These are phyloP conservation scores for Lasiodiplodia gonubiensis DNA, from an alignment of 2,329 filamentous ascomycete species.

Conservation along the genomic window DNA sequence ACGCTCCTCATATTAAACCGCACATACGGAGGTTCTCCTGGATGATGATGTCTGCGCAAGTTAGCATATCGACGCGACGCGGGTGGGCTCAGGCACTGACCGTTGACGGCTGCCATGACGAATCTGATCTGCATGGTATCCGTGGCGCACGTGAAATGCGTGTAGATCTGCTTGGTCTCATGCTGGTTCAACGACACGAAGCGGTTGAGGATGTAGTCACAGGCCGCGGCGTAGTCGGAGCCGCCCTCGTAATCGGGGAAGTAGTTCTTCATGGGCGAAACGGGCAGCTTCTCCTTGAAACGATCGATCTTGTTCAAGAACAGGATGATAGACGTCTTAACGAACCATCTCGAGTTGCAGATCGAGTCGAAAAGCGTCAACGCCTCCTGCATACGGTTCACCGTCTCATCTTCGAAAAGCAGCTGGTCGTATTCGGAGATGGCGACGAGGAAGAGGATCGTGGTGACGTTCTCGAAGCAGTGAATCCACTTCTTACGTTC, in stretches of 20 bases:
- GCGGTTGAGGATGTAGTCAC: slow-evolving; percentile 98
- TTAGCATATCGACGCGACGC: not conserved
- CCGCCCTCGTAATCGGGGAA: slow-evolving; percentile 85
- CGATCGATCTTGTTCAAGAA: slow-evolving; percentile 79
- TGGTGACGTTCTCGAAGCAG: slow-evolving; percentile 97
- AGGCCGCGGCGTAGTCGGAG: slow-evolving; percentile 92
- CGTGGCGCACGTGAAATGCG: slow-evolving; percentile 97
- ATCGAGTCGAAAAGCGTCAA: slow-evolving; percentile 74
- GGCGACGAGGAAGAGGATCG: slow-evolving; percentile 93
- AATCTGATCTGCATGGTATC: slow-evolving; percentile 99
- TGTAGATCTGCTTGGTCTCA: slow-evolving; percentile 99
- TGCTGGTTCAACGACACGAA: slow-evolving; percentile 99
- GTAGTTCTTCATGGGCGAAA: slow-evolving; percentile 77
- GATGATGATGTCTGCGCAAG: slow-evolving; percentile 90
- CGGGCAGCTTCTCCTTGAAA: slow-evolving; percentile 75
- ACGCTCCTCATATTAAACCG: slow-evolving; percentile 81
- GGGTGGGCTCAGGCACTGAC: slow-evolving; percentile 59
- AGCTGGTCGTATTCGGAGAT: slow-evolving; percentile 98
- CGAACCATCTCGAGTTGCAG: slow-evolving; percentile 74
- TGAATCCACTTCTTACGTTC: slow-evolving; percentile 99
- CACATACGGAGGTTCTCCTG: slow-evolving; percentile 98
- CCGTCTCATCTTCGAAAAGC: slow-evolving; percentile 93
- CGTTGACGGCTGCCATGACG: slow-evolving; percentile 99
- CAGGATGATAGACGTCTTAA: slow-evolving; percentile 74
- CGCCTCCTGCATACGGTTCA: slow-evolving; percentile 75